Evolutionary conservation across 257 asterid genomes (phyloP), one percentile per base, ranked within the genome.

Genomic region (Knoxia roxburghii): DNA sequence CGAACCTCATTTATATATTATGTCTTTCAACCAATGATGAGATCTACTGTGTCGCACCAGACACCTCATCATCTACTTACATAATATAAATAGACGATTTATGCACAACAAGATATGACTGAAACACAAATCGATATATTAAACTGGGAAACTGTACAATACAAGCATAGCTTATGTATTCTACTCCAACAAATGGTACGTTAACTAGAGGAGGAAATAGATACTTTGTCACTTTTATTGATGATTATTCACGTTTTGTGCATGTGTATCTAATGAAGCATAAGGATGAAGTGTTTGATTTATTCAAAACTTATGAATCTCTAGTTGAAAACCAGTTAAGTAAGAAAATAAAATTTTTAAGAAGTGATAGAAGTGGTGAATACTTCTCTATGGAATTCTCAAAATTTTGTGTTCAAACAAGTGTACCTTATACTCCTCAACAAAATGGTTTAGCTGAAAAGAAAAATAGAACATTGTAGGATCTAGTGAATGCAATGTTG

Each of bases 271-370:
- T 67, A 23, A 13, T 67, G 39, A 52, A n/a, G 26, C 20, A 14
- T 33, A 67, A 53, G 21, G 33, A 52, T 53, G 53, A 67, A 53
- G 52, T 48, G 0, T 67, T 68, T 23, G 33, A 50, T 51, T 49
- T 13, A 1, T 65, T 48, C 21, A 65, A 65, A 24, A 15, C 6
- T 4, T 65, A 48, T 10, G 50, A 65, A 9, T 2, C 9, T 12
- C 2, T 49, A 0, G 60, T 65, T 1, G 60, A 65, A 13, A 65
- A 65, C 20, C 20, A 50, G 17, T 50, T 21, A 50, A 50, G 6
- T 20, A 50, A 1, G 55, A 50, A 50, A 50, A 50, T 50, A 15
- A 50, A 50, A 50, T 13, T 15, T 7, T 21, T 50, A 9, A 37
- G 41, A 50, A 50, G 55, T 50, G 55, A 50, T 50, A 4, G 9